Base-by-base conservation (phyloP, 306 rosid species). In the Senna siamea region DNA sequence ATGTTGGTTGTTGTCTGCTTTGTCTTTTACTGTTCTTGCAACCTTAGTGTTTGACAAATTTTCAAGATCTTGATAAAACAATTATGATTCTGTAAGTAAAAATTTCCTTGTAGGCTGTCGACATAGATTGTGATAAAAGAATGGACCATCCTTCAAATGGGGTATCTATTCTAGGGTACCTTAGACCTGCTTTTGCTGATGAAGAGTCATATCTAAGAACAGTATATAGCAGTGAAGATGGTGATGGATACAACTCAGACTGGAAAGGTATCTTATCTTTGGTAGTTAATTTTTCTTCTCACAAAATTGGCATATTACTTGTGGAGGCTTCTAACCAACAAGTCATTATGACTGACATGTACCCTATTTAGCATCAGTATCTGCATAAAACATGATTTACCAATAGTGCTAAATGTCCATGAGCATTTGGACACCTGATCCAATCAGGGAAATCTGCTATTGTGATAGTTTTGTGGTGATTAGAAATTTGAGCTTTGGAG, bases 111-210 rank as follows among this genome's bases (percentile, higher is more conserved):
- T 78, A 93, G 98, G 93, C 81, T 51, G 37, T 87, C 59, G 74
- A 79, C 71, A 35, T 70, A 83, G 88, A 87, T 44, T 84, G 81
- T 78, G 85, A 75, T 32, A 87, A 76, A 80, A 80, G 82, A 62
- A 89, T 91, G 93, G 83, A 78, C 68, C 85, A 82, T 83, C 98
- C 98, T 58, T 89, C 92, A 59, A 93, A 91, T 82, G 97, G 96
- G 66, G 91, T 93, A 67, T 91, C 96, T 65, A 89, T 93, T 76
- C 63, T 89, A 71, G 98, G 98, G 69, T 88, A 80, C 72, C 92
- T 93, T 71, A 85, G 88, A 82, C 98, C 97, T 28, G 86, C 91
- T 68, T 87, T 73, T 73, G 81, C 86, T 57, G 96, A 93, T 72
- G 96, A 93, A 85, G 93, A 76, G 79, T 79, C 87, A 43, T 82